phyloP scores from a whole-genome alignment of 1,284 basidiomycete genomes.

The Flammula alnicola region DNA sequence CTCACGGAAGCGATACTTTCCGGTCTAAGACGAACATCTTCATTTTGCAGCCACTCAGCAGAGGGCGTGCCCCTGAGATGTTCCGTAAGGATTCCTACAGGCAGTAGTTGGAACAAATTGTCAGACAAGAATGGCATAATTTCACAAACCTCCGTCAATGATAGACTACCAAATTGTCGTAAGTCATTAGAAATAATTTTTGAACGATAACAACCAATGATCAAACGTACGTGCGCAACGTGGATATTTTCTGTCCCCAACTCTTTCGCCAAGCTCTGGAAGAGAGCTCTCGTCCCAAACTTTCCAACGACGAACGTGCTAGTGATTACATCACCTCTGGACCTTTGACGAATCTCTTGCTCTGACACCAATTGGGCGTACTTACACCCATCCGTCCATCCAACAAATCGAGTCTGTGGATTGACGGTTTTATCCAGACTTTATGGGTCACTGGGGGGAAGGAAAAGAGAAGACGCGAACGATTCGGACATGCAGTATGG shows the following conservation, averaged over 20 bases:
- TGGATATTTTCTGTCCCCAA: constrained; percentile 82
- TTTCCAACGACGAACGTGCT: constrained; percentile 75
- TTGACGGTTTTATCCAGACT: no score
- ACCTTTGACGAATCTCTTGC: no score
- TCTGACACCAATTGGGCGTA: no score
- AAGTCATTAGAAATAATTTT: no score
- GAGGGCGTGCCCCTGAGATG: constrained; percentile 19
- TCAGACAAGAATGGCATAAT: no score
- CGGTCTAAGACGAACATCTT: constrained; percentile 56
- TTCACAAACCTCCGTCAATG: constrained; percentile 69
- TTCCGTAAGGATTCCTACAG: constrained; percentile 8
- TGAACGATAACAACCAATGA: not conserved
- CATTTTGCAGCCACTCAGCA: constrained; percentile 48
- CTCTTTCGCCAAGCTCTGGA: constrained; percentile 80
- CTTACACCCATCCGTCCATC: no score
- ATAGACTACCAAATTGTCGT: no score
- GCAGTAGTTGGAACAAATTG: no score
- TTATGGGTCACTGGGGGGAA: no score
- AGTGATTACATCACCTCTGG: constrained; percentile 69
- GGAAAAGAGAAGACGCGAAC: no score
- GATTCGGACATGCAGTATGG: no score
- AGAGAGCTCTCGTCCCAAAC: constrained; percentile 66
- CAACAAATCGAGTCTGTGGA: no score
- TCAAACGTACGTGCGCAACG: constrained; percentile 63
- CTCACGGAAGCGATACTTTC: constrained; percentile 69